A percentile compares a stretch with the other conserved stretches of the same genome.
These are phyloP conservation scores for Pythium coloratum DNA, from an alignment of 352 stramenopile species.

Conservation along the genomic window DNA sequence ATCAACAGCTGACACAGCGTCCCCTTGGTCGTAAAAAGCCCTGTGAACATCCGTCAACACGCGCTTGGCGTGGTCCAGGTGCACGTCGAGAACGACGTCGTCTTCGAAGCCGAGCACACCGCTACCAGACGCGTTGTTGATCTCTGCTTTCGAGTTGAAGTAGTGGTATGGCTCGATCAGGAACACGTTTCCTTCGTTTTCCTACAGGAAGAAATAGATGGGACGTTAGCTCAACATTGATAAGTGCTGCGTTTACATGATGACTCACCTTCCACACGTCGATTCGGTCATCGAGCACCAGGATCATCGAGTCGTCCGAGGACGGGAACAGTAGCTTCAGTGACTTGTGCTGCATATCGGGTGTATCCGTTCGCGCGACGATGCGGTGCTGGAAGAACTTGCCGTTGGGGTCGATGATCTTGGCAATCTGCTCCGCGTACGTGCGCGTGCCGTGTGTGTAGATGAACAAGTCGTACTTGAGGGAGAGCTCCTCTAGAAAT, in stretches of 20 bases:
- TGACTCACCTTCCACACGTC: constrained; percentile 72
- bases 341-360: constrained; percentile 86
- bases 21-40: constrained; percentile 54
- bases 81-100: constrained; percentile 38
- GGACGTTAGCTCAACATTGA: too few species aligned
- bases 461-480: constrained; percentile 92
- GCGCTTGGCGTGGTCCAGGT: constrained; percentile 52
- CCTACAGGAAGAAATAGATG: constrained; percentile 21
- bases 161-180: constrained; percentile 85
- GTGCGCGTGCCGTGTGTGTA: constrained; percentile 94
- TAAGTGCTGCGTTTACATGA: neutral
- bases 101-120: constrained; percentile 44
- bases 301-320: constrained; percentile 87
- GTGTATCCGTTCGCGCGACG: constrained; percentile 83
- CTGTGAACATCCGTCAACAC: constrained; percentile 69
- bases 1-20: constrained; percentile 57
- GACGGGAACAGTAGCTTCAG: constrained; percentile 86
- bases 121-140: constrained; percentile 80
- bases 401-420: constrained; percentile 88
- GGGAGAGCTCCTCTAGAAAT: constrained; percentile 86
- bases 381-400: constrained; percentile 87
- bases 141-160: constrained; percentile 79
- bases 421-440: constrained; percentile 94
- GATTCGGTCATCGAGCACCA: constrained; percentile 83
- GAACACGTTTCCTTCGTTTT: constrained; percentile 87